Percentiles rank a stretch among this genome's conserved stretches.
Evolutionary conservation across 768 basidiomycete genomes (phyloP).

Genomic region (Auricularia sp.): DNA sequence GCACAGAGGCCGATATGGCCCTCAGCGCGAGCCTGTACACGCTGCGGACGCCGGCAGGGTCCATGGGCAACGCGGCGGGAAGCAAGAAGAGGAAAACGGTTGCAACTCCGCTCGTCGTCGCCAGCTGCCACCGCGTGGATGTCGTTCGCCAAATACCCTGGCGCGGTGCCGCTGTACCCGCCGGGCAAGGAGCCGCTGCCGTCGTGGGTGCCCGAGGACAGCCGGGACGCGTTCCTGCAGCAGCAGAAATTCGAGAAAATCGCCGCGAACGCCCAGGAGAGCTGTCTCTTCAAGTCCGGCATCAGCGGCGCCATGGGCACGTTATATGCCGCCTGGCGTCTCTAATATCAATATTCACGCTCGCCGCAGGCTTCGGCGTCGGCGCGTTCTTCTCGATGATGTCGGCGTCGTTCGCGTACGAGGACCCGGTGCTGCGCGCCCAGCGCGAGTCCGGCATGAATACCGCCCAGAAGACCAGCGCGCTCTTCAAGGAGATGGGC

Average conservation of each 20-base stretch:
- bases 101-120: not conserved
- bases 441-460: conserved; percentile 28
- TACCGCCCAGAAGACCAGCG: conserved; percentile 67
- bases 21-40: not conserved
- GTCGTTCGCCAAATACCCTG: not conserved
- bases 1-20: not conserved
- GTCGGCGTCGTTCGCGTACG: conserved; percentile 91
- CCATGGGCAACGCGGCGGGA: not conserved
- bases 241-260: conserved; percentile 67
- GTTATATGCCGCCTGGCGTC: conserved; percentile 20
- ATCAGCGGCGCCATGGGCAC: conserved; percentile 76
- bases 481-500: conserved; percentile 91
- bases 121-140: not conserved
- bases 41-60: not conserved
- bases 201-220: conserved; percentile 72
- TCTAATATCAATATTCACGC: conserved; percentile 4
- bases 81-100: not conserved
- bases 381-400: conserved; percentile 96
- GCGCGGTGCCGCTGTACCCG: conserved; percentile 51
- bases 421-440: conserved; percentile 76
- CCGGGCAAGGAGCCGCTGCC: conserved; percentile 85
- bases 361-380: conserved; percentile 65
- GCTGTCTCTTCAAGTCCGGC: conserved; percentile 73
- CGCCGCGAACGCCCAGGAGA: conserved; percentile 65
- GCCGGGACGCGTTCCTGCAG: conserved; percentile 54